phyloP scores from a whole-genome alignment of 768 basidiomycete genomes.

The Russula sp. region DNA sequence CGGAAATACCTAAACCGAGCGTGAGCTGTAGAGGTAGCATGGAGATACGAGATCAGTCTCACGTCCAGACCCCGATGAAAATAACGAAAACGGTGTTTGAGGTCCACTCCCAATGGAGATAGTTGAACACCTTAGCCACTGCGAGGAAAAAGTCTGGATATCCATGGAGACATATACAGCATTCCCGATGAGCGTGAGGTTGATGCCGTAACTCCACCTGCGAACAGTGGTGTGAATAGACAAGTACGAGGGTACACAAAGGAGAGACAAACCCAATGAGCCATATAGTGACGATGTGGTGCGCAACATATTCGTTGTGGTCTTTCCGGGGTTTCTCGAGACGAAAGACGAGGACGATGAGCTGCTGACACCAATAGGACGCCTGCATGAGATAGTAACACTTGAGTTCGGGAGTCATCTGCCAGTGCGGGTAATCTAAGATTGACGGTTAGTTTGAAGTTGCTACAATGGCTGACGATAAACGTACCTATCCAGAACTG shows the following conservation, averaged over 20 bases:
- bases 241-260: background rate
- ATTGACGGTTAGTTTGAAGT: background rate
- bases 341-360: constrained; percentile 75
- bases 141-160: constrained; percentile 84
- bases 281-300: constrained; percentile 95
- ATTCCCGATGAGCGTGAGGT: constrained; percentile 84
- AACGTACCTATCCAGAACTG: constrained; percentile 77
- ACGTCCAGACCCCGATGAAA: constrained; percentile 82
- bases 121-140: constrained; percentile 89
- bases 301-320: constrained; percentile 78
- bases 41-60: constrained; percentile 38
- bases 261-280: constrained; percentile 67
- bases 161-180: constrained; percentile 97
- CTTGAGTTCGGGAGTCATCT: constrained; percentile 83
- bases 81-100: constrained; percentile 60
- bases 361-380: constrained; percentile 93
- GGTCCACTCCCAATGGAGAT: constrained; percentile 63
- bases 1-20: constrained; percentile 73
- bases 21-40: background rate
- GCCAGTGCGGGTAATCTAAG: constrained; percentile 83
- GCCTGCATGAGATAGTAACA: constrained; percentile 91
- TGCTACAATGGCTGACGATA: background rate
- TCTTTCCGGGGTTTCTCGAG: constrained; percentile 97
- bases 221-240: constrained; percentile 13
- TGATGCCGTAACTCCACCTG: constrained; percentile 82